Base-by-base conservation (phyloP, 1,284 basidiomycete species). In the Ceratobasidium sp. region DNA sequence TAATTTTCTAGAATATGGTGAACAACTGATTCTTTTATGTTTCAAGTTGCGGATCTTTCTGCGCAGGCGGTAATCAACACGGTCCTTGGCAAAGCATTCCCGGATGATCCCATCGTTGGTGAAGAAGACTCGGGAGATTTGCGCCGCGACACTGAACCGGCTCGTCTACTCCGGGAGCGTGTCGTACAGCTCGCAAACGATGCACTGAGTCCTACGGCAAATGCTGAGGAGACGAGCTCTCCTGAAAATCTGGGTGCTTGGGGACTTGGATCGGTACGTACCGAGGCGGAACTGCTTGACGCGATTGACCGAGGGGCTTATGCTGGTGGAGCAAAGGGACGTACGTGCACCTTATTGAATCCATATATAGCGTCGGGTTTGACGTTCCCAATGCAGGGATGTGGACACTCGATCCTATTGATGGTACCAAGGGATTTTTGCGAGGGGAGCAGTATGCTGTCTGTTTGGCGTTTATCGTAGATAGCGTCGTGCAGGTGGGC, bases 381-480 rank as follows among this genome's bases (percentile, higher is more conserved):
- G n/a, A 26, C 35, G 21, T 55, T 23, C 0, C 54, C 6, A n/a
- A 59, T n/a, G 57, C 70, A 92, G 90, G 93, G 16, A 91, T 93
- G 85, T 94, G 95, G 95, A 93, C 93, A 0, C 88, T 96, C 57
- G 95, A 97, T 80, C 94, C 94, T 30, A 95, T 96, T 77, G 94
- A 96, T 79, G 94, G 95, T 9, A 96, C 94, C 23, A 96, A 96
- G 80, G 95, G 97, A 1, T 99, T 99, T 85, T 86, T 99, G 52
- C 90, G 97, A 26, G 95, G 96, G 13, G 96, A 94, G 72, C 98
- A 99, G 82, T 99, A 97, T 79, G 97, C 97, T 5, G 95, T 99
- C 32, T 99, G 97, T 82, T 85, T 99, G 35, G 93, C 95, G 0
- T 86, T 99, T 74, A 89, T 99, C 78, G 87, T 95, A 72, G 90